Conservation (phyloP, 2,329 filamentous ascomycete species). For the Phyllosticta citrichinensis region DNA sequence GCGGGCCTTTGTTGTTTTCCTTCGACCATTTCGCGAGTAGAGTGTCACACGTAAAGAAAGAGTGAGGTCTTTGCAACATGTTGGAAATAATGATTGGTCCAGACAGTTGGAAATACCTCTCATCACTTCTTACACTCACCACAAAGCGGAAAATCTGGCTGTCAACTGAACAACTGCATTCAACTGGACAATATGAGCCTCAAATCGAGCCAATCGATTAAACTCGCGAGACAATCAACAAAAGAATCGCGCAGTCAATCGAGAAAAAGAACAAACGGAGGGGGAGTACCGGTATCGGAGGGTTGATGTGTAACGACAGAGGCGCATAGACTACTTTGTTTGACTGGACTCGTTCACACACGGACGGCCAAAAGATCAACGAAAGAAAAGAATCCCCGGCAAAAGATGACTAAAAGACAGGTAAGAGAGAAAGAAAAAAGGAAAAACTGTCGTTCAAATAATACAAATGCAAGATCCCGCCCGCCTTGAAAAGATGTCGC, state of each 20-base stretch:
- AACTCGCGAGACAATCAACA: neutral
- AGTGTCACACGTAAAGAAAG: too few relatives aligned
- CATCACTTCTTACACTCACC: neutral
- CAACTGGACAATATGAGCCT: neutral
- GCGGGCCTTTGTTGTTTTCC: neutral
- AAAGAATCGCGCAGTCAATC: neutral
- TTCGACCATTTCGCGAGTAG: too few relatives aligned
- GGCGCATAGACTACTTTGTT: neutral
- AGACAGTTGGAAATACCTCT: neutral
- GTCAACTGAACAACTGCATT: neutral
- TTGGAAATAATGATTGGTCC: too few relatives aligned
- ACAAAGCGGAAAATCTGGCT: neutral
- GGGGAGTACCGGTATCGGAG: neutral
- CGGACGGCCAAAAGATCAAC: neutral
- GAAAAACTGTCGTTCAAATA: conserved; percentile 1
- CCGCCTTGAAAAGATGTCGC: conserved; percentile 6
- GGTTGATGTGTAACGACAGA: neutral
- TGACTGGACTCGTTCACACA: neutral
- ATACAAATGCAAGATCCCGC: conserved; percentile 10
- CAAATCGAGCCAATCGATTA: neutral
- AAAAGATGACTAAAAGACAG: neutral
- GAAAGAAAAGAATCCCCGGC: neutral
- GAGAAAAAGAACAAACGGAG: neutral
- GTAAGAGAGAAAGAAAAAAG: neutral
- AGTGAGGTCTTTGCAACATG: too few relatives aligned